Percentiles rank a stretch among this genome's conserved stretches.
phyloP scores from a whole-genome alignment of 1,284 basidiomycete genomes.

The Irpex sp. region DNA sequence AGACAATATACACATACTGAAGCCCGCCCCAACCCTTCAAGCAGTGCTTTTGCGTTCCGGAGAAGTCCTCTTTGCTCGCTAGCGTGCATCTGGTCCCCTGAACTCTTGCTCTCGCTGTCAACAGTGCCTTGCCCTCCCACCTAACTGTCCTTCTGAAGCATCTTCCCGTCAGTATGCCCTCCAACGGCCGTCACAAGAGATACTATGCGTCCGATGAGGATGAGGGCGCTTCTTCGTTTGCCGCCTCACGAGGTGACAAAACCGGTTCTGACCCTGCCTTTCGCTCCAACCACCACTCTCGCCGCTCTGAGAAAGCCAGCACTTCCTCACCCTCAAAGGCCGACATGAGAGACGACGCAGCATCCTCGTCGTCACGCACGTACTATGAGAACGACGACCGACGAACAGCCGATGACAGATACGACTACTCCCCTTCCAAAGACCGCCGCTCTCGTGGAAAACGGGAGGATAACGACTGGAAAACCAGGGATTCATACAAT shows the following conservation, averaged over 20 bases:
- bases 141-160: neutral
- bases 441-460: constrained; percentile 44
- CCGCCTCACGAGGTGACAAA: constrained; percentile 39
- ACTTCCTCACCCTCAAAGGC: constrained; percentile 36
- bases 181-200: neutral
- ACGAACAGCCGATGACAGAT: constrained; percentile 48
- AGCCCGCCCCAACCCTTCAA: neutral
- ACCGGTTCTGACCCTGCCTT: constrained; percentile 37
- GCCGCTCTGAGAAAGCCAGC: constrained; percentile 41
- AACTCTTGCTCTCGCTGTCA: constrained; percentile 11
- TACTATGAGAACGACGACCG: constrained; percentile 47
- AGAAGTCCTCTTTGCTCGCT: constrained; percentile 14
- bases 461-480: constrained; percentile 45
- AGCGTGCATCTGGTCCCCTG: constrained; percentile 17
- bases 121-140: neutral
- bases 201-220: constrained; percentile 5
- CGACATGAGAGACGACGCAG: constrained; percentile 44
- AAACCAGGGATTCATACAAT: constrained; percentile 41
- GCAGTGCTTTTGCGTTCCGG: neutral
- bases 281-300: constrained; percentile 37
- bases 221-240: constrained; percentile 36
- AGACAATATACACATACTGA: neutral
- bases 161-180: neutral
- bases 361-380: constrained; percentile 42
- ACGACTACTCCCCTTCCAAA: constrained; percentile 36